phyloP scores from a whole-genome alignment of 176 grass and related monocot species.

The Bonia amplexicaulis region DNA sequence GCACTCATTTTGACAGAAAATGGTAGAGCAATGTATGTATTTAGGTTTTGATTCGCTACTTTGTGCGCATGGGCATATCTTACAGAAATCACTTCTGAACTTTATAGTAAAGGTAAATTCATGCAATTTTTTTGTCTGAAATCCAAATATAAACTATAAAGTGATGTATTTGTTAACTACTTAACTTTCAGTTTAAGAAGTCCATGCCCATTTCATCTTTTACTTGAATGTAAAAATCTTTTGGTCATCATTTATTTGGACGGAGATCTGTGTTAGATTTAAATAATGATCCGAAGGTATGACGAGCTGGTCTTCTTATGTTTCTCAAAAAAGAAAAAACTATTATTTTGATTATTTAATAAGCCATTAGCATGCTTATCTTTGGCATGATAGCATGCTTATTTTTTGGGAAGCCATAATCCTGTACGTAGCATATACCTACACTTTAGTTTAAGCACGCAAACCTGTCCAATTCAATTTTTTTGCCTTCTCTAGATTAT shows the following conservation, averaged over 20 bases:
- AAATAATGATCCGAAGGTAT: not conserved
- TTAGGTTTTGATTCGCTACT: not conserved
- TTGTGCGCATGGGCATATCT: not conserved
- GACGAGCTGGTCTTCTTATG: not conserved
- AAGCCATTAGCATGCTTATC: constrained; percentile 1
- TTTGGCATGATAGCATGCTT: not conserved
- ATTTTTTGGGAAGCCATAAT: not conserved
- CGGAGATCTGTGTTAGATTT: not conserved
- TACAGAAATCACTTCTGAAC: not conserved
- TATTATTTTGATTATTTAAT: not conserved
- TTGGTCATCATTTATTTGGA: not conserved
- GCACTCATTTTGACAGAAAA: not conserved
- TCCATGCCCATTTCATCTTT: not conserved
- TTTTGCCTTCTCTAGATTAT: too few species aligned
- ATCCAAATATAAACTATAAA: not conserved
- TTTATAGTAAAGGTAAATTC: not conserved
- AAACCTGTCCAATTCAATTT: not conserved
- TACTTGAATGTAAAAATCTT: not conserved
- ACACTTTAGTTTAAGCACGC: not conserved
- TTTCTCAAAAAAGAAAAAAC: not conserved
- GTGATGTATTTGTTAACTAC: not conserved
- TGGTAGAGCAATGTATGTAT: not conserved
- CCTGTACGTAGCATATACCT: not conserved
- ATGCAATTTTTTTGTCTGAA: not conserved
- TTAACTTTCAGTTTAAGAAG: not conserved